phyloP scores from a whole-genome alignment of 2,329 filamentous ascomycete genomes.

The Karstenula rhodostoma region DNA sequence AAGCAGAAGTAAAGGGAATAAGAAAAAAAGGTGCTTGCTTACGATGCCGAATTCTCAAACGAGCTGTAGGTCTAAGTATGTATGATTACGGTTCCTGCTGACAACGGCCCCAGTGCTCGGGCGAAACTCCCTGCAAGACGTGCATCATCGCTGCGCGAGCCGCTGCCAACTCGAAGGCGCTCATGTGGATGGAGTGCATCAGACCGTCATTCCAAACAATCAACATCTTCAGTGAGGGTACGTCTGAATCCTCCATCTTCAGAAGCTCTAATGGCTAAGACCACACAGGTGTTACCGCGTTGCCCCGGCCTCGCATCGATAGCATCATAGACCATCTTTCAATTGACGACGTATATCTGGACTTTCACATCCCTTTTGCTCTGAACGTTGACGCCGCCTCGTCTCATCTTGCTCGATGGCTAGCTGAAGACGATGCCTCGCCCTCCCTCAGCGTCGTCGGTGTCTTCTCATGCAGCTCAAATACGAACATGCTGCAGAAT shows the following conservation, averaged over 20 bases:
- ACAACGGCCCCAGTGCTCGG: slow-evolving; percentile 22
- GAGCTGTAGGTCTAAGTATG: slow-evolving; percentile 20
- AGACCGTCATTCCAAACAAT: slow-evolving; percentile 25
- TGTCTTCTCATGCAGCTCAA: slow-evolving; percentile 28
- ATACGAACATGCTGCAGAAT: slow-evolving; percentile 25
- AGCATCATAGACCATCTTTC: slow-evolving; percentile 22
- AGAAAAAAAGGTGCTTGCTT: slow-evolving; percentile 26
- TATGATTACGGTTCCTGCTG: background rate
- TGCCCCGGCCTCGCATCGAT: slow-evolving; percentile 19
- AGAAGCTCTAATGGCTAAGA: background rate
- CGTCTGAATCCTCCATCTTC: background rate
- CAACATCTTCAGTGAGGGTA: slow-evolving; percentile 26
- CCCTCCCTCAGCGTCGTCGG: slow-evolving; percentile 26
- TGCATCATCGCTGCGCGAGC: slow-evolving; percentile 22
- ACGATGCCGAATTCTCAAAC: slow-evolving; percentile 25
- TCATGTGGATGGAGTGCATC: slow-evolving; percentile 33
- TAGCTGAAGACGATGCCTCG: slow-evolving; percentile 20
- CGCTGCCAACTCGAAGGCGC: slow-evolving; percentile 21
- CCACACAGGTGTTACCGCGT: slow-evolving; percentile 6
- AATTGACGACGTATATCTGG: slow-evolving; percentile 27
- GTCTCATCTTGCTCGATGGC: slow-evolving; percentile 26
- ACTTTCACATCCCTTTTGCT: slow-evolving; percentile 29
- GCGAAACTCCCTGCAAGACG: slow-evolving; percentile 28
- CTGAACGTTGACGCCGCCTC: slow-evolving; percentile 29
- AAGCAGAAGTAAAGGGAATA: slow-evolving; percentile 24